These are phyloP conservation scores for Tarenaya hassleriana DNA, from an alignment of 345 rosid species.

Conservation along the genomic window DNA sequence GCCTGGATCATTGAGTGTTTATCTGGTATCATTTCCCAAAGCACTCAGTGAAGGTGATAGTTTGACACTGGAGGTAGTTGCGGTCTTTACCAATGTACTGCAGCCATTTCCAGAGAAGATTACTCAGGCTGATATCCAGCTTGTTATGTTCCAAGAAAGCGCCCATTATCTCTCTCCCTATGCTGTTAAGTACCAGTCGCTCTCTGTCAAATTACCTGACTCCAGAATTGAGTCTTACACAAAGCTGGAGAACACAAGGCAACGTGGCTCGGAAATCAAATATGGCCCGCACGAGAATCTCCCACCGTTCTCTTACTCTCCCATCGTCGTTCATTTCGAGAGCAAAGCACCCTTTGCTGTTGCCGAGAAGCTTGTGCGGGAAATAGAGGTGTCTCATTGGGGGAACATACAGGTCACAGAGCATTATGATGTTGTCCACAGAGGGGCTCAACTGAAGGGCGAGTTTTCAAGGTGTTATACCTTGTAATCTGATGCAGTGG, in stretches of 20 bases:
- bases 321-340: constrained; percentile 78
- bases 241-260: constrained; percentile 56
- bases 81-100: constrained; percentile 55
- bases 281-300: constrained; percentile 82
- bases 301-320: constrained; percentile 55
- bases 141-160: constrained; percentile 73
- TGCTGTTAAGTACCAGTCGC: constrained; percentile 57
- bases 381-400: constrained; percentile 96
- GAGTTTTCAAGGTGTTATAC: constrained; percentile 78
- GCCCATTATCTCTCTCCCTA: constrained; percentile 77
- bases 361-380: constrained; percentile 69
- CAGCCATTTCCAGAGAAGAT: constrained; percentile 83
- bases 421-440: constrained; percentile 66
- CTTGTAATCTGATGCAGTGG: background rate
- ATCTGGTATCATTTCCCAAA: constrained; percentile 59
- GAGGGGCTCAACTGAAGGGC: constrained; percentile 82
- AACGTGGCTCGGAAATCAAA: constrained; percentile 69
- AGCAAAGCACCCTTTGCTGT: constrained; percentile 76
- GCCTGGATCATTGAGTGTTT: constrained; percentile 52
- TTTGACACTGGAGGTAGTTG: constrained; percentile 53
- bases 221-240: constrained; percentile 76
- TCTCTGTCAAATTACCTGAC: constrained; percentile 62
- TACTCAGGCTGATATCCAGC: constrained; percentile 79
- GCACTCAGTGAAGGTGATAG: constrained; percentile 48
- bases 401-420: constrained; percentile 89